Base-by-base conservation (phyloP, 345 rosid species). In the Pistacia integerrima region DNA sequence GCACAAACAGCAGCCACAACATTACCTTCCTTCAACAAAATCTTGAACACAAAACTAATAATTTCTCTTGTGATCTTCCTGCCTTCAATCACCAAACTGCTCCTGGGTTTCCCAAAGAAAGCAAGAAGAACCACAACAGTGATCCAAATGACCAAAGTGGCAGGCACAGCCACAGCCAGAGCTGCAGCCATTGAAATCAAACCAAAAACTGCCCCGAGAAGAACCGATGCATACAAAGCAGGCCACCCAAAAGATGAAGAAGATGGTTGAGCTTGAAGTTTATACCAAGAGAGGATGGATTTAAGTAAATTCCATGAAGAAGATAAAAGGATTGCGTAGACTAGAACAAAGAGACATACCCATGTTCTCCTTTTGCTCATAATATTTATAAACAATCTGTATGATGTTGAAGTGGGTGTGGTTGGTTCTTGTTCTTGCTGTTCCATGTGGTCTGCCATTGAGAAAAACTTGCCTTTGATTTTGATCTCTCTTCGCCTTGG, bases 301-400 rank as follows among this genome's bases (percentile, higher is more conserved):
- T 86, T 85, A 22, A 95, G 84, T 49, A 84, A 84, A 83, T 92
- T 93, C 97, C 97, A 93, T 0, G 97, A 85, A 20, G 87, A 88
- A 22, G 87, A 86, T 44, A 95, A 76, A 69, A 95, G 85, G 76
- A 83, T 77, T 22, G 93, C 92, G 76, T 95, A 93, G 22, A 95
- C 98, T 28, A 89, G 55, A 54, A 93, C 88, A 75, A 93, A 95
- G 59, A 93, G 87, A 79, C 91, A 90, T 64, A 89, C 97, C 99
- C 99, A 93, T 58, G 97, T 95, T 74, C 94, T 78, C 83, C 99
- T 88, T 82, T 91, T 95, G 93, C 98, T 93, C 98, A 95, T 91
- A 73, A 95, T 72, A 72, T 62, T 61, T 56, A 95, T 81, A 30
- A 93, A 79, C 73, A 93, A 76, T 25, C 52, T 80, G 87, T 89